phyloP scores from a whole-genome alignment of 495 filamentous ascomycete genomes.

The Parathielavia appendiculata region DNA sequence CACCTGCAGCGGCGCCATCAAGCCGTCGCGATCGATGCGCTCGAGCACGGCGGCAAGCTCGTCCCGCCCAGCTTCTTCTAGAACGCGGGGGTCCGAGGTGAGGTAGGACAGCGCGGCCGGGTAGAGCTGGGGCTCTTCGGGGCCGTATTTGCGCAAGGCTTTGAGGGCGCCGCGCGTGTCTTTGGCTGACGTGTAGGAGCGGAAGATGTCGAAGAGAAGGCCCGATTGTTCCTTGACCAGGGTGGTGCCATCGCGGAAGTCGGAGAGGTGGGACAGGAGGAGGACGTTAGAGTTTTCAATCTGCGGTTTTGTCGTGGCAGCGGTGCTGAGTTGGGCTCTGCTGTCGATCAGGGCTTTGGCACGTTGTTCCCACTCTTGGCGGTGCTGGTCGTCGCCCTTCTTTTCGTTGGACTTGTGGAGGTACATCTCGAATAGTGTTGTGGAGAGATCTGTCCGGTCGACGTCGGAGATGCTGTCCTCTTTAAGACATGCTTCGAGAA shows the following conservation, averaged over 20 bases:
- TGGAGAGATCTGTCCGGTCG: slow-evolving; percentile 83
- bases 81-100: slow-evolving; percentile 71
- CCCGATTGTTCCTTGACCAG: slow-evolving; percentile 93
- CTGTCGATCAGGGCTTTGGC: slow-evolving; percentile 76
- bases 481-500: slow-evolving; percentile 77
- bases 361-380: slow-evolving; percentile 80
- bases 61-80: slow-evolving; percentile 81
- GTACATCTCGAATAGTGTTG: slow-evolving; percentile 97
- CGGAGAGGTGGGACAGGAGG: slow-evolving; percentile 82
- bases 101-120: slow-evolving; percentile 90
- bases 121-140: slow-evolving; percentile 87
- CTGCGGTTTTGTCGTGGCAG: slow-evolving; percentile 48
- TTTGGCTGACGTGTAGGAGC: slow-evolving; percentile 89
- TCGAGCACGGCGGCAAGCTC: slow-evolving; percentile 73
- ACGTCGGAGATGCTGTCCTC: slow-evolving; percentile 58
- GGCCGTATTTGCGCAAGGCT: slow-evolving; percentile 85
- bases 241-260: slow-evolving; percentile 84
- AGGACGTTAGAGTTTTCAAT: slow-evolving; percentile 95
- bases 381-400: slow-evolving; percentile 55
- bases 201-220: slow-evolving; percentile 89
- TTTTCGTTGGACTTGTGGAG: slow-evolving; percentile 77
- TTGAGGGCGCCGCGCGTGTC: slow-evolving; percentile 87
- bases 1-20: slow-evolving; percentile 95
- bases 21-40: slow-evolving; percentile 80
- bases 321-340: slow-evolving; percentile 22